Conservation (phyloP, 2,329 filamentous ascomycete genomes). For the Pseudocercospora vitis region DNA sequence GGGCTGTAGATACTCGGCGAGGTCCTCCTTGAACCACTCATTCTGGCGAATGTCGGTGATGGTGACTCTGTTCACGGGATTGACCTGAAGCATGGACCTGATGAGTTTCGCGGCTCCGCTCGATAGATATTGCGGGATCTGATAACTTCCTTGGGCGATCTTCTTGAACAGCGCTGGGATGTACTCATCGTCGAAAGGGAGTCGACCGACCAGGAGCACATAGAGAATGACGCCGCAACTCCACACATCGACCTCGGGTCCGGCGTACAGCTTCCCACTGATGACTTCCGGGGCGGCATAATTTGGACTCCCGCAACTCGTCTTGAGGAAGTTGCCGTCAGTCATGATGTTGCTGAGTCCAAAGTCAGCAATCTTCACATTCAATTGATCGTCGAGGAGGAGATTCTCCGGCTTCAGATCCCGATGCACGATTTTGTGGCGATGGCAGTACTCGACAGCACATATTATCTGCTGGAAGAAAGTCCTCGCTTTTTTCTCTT, state of each 20-base stretch:
- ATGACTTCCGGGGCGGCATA: conserved; percentile 98
- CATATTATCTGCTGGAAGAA: conserved; percentile 99
- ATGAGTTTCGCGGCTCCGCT: conserved; percentile 79
- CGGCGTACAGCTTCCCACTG: conserved; percentile 94
- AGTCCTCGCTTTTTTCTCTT: conserved; percentile 86
- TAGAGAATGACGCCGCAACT: conserved; percentile 72
- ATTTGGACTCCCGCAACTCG: conserved; percentile 95
- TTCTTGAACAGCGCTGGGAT: conserved; percentile 97
- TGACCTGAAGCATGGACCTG: conserved; percentile 90
- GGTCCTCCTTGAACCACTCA: conserved; percentile 86
- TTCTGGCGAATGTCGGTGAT: conserved; percentile 92
- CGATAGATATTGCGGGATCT: conserved; percentile 87
- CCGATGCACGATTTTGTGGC: conserved; percentile 97
- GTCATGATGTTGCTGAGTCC: conserved; percentile 99
- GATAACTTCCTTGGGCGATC: conserved; percentile 91
- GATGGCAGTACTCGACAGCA: conserved; percentile 97
- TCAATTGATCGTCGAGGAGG: conserved; percentile 88
- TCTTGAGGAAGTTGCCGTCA: conserved; percentile 97
- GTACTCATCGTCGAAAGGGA: conserved; percentile 98
- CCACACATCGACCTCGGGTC: conserved; percentile 98
- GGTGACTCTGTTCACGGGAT: conserved; percentile 89
- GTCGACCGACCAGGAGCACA: conserved; percentile 62
- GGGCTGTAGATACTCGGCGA: conserved; percentile 82
- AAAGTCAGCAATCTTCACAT: conserved; percentile 99
- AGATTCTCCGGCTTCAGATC: conserved; percentile 97